Evolutionary conservation across 306 rosid genomes (phyloP).

Genomic region (Fragaria nilgerrensis): DNA sequence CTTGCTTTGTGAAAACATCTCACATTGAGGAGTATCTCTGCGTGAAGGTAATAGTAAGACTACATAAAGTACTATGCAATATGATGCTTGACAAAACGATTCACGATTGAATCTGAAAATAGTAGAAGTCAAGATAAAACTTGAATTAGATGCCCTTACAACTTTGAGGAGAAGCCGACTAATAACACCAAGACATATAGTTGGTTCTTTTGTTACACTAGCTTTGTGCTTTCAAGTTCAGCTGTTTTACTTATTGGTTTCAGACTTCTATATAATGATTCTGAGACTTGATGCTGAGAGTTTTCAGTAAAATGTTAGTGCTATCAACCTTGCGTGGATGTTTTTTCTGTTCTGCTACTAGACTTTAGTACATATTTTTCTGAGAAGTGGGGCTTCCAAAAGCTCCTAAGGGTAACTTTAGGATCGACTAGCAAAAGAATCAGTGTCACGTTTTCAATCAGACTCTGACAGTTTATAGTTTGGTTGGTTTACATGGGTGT

Average conservation of each 20-base stretch:
- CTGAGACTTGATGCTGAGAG: conserved; percentile 1
- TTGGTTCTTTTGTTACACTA: neutral
- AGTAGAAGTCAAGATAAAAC: neutral
- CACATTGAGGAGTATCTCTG: conserved; percentile 92
- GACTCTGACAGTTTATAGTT: neutral
- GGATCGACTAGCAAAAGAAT: neutral
- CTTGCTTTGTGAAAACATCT: conserved; percentile 97
- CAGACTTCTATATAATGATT: neutral
- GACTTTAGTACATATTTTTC: neutral
- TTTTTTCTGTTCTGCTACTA: neutral
- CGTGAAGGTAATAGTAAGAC: conserved; percentile 61
- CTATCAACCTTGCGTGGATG: neutral
- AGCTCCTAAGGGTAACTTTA: neutral
- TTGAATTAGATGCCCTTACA: neutral
- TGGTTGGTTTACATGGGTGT: neutral
- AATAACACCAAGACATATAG: neutral
- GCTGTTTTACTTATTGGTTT: neutral
- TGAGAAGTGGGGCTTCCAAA: neutral
- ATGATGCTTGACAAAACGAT: neutral
- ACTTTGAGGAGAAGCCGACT: neutral
- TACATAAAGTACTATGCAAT: conserved; percentile 1
- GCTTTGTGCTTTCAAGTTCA: neutral
- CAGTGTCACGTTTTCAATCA: neutral
- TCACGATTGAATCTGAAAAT: neutral
- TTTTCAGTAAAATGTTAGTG: conserved; percentile 1